Conservation (phyloP, 805 yeast species). For the Yamadazyma nakazawae region DNA sequence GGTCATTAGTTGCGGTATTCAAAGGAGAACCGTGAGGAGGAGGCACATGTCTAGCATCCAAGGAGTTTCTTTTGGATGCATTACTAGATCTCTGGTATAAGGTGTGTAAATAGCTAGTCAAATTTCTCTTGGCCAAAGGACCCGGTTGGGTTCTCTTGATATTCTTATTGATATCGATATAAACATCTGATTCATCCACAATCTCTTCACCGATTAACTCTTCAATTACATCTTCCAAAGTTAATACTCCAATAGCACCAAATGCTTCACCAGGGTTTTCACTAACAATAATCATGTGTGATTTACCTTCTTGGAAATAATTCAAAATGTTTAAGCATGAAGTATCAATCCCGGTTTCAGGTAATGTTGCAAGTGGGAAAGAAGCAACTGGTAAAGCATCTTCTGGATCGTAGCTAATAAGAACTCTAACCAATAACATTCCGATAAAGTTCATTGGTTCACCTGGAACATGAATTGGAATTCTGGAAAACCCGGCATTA, state of each 20-base stretch:
- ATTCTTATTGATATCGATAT: slow-evolving; percentile 83
- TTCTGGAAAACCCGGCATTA: slow-evolving; percentile 91
- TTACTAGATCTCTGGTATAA: slow-evolving; percentile 39
- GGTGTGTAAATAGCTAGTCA: slow-evolving; percentile 65
- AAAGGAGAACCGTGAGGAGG: not conserved
- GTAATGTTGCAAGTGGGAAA: slow-evolving; percentile 92
- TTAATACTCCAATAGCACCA: slow-evolving; percentile 89
- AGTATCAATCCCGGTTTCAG: slow-evolving; percentile 89
- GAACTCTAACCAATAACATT: slow-evolving; percentile 86
- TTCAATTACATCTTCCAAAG: slow-evolving; percentile 96
- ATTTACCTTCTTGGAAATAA: slow-evolving; percentile 96
- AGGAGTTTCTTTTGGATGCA: slow-evolving; percentile 40
- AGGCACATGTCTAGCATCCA: slow-evolving; percentile 24
- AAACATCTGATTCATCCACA: slow-evolving; percentile 94
- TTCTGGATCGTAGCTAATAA: slow-evolving; percentile 95
- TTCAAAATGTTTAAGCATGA: slow-evolving; percentile 91
- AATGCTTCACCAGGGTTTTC: slow-evolving; percentile 76
- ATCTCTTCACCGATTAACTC: slow-evolving; percentile 97
- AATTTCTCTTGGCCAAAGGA: slow-evolving; percentile 66
- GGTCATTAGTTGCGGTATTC: too few relatives aligned
- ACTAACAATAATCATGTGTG: slow-evolving; percentile 94
- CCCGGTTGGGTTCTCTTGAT: slow-evolving; percentile 78
- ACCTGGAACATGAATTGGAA: slow-evolving; percentile 87
- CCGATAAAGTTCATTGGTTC: slow-evolving; percentile 92
- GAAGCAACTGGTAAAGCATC: slow-evolving; percentile 89